Base-by-base conservation (phyloP, 2,329 filamentous ascomycete species). In the Cadophora malorum region DNA sequence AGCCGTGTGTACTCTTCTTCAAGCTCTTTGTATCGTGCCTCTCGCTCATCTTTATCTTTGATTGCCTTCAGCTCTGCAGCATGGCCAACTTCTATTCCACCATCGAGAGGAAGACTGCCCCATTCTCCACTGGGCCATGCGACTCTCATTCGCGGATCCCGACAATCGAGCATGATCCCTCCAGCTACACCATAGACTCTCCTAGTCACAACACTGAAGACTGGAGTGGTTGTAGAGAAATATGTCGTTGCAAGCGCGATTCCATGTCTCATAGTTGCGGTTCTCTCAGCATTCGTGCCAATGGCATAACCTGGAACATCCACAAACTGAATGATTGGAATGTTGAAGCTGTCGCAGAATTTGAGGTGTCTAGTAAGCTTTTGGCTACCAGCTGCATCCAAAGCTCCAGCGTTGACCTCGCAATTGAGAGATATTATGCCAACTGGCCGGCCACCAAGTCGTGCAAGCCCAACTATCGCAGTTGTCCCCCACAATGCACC, bases 61-160 rank as follows among this genome's bases (percentile, higher is more conserved):
- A 84, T 84, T 70, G 86, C 82, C 67, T 83, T 84, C 68, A 90
- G 75, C 71, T 90, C 88, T 66, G 85, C 84, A 1, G 85, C 81
- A 77, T 90, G 88, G 0, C 83, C 87, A 9, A 89, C 88, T 72
- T 90, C 87, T 41, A 90, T 89, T 0, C 88, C 88, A 1, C 88
- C 88, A 64, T 88, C 86, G 0, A 90, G 78, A 0, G 88, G 88
- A 5, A 90, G 75, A 14, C 83, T 87, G 0, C 87, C 87, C 86
- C 87, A 90, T 71, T 87, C 82, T 0, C 88, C 87, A 45, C 83
- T 86, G 0, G 88, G 88, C 88, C 88, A 90, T 6, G 86, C 86
- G 14, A 90, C 83, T 56, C 87, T 83, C 80, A 86, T 85, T 35
- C 85, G 80, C 0, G 88, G 88, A 65, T 90, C 85, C 19, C 88